Conservation (phyloP, 2,329 filamentous ascomycete genomes). For the Arthrinium phaeospermum region DNA sequence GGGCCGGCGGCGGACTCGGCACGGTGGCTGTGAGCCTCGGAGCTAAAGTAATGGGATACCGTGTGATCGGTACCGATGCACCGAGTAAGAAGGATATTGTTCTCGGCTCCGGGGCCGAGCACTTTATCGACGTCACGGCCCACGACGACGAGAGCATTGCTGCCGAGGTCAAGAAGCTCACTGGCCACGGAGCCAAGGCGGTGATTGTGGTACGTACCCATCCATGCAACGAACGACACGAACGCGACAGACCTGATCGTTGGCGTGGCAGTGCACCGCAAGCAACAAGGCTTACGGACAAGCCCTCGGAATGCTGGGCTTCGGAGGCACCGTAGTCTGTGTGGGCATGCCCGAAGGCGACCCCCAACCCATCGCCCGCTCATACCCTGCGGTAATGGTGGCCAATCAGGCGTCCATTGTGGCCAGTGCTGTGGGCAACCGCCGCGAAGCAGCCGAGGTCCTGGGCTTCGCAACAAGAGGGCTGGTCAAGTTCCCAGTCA, state of each 20-base stretch:
- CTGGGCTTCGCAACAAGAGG: constrained; percentile 54
- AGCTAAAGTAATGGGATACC: constrained; percentile 59
- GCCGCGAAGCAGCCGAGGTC: constrained; percentile 54
- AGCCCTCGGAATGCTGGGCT: constrained; percentile 51
- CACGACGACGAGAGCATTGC: constrained; percentile 53
- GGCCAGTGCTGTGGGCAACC: constrained; percentile 56
- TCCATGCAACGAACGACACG: neutral
- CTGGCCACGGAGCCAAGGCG: constrained; percentile 64
- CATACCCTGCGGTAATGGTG: constrained; percentile 49
- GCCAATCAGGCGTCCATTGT: constrained; percentile 50
- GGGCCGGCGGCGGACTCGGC: constrained; percentile 68
- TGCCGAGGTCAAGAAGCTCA: constrained; percentile 61
- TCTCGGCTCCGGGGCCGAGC: constrained; percentile 66
- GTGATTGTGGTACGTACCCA: constrained; percentile 39
- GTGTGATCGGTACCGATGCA: constrained; percentile 70
- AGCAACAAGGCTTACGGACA: constrained; percentile 57
- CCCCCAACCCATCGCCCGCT: constrained; percentile 48
- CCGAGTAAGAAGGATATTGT: constrained; percentile 64
- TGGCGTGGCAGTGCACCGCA: constrained; percentile 56
- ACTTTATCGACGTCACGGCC: constrained; percentile 66
- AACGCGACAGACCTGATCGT: neutral
- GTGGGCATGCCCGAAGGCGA: constrained; percentile 57
- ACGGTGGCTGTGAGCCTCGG: constrained; percentile 48
- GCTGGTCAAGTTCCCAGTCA: constrained; percentile 50
- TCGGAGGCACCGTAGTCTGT: constrained; percentile 56